Percentiles rank a stretch among this genome's conserved stretches.
Evolutionary conservation across 106 monocot species (phyloP).

Genomic region (Dioscorea zingiberensis): DNA sequence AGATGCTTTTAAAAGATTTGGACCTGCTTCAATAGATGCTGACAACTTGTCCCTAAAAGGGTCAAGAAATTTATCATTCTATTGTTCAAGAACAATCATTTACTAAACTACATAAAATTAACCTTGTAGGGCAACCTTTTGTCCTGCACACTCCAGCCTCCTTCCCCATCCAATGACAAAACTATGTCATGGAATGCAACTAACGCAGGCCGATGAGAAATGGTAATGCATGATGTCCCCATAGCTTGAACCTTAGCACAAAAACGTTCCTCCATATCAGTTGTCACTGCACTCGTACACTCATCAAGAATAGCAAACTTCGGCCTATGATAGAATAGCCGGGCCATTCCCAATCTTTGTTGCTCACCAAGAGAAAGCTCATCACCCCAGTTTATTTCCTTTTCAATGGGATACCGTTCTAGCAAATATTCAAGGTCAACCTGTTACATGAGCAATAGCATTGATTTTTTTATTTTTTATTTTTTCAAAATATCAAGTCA

Average conservation of each 20-base stretch:
- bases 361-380: slow-evolving; percentile 99
- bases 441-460: slow-evolving; percentile 20
- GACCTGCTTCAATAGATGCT: slow-evolving; percentile 14
- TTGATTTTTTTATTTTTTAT: neutral
- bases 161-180: slow-evolving; percentile 96
- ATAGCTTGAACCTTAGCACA: slow-evolving; percentile 91
- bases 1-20: slow-evolving; percentile 36
- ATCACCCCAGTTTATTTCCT: slow-evolving; percentile 99
- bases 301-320: slow-evolving; percentile 99
- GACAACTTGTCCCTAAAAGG: slow-evolving; percentile 47
- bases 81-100: too few relatives aligned
- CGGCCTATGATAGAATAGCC: slow-evolving; percentile 95
- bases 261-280: slow-evolving; percentile 98
- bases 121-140: slow-evolving; percentile 40
- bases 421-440: slow-evolving; percentile 96
- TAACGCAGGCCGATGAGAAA: slow-evolving; percentile 95
- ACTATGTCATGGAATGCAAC: slow-evolving; percentile 99
- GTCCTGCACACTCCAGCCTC: slow-evolving; percentile 76
- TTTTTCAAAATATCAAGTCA: neutral
- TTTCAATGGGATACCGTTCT: slow-evolving; percentile 83
- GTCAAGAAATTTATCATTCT: neutral
- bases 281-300: slow-evolving; percentile 99
- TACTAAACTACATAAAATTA: too few relatives aligned
- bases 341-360: slow-evolving; percentile 97
- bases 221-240: slow-evolving; percentile 99